Conservation (phyloP, 1,284 basidiomycete genomes). For the Ceratobasidium sp. region DNA sequence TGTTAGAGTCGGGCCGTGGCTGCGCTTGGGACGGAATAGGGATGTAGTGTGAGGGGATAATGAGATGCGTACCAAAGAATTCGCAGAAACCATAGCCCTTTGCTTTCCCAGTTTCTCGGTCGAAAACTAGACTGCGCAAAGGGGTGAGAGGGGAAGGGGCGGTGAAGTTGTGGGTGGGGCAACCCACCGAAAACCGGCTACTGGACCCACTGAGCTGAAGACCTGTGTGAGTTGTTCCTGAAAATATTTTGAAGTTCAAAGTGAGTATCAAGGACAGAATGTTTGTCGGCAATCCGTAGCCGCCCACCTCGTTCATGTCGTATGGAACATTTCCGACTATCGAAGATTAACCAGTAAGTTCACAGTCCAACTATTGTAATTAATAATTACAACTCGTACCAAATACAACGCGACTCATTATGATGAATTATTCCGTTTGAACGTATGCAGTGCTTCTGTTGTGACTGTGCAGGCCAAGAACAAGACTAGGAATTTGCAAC, state of each 20-base stretch:
- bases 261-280: not conserved
- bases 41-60: too few species aligned
- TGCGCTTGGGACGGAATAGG: not conserved
- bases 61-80: conserved; percentile 78
- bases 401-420: conserved; percentile 46
- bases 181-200: conserved; percentile 82
- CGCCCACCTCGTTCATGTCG: conserved; percentile 80
- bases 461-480: not conserved
- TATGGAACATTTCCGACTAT: conserved; percentile 87
- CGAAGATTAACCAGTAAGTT: not conserved
- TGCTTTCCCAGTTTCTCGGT: conserved; percentile 93
- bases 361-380: not conserved
- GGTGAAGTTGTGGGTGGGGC: not conserved
- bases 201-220: conserved; percentile 87
- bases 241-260: not conserved
- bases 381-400: conserved; percentile 30
- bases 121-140: conserved; percentile 84
- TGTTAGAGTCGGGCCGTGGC: not conserved
- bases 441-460: not conserved
- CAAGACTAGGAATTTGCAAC: not conserved
- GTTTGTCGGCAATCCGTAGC: conserved; percentile 41
- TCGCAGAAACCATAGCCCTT: conserved; percentile 98
- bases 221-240: conserved; percentile 84
- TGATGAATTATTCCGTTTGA: not conserved
- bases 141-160: not conserved